A percentile compares a stretch with the other conserved stretches of the same genome.
These are phyloP conservation scores for Trametes cingulata DNA, from an alignment of 768 basidiomycete genomes.

Conservation along the genomic window DNA sequence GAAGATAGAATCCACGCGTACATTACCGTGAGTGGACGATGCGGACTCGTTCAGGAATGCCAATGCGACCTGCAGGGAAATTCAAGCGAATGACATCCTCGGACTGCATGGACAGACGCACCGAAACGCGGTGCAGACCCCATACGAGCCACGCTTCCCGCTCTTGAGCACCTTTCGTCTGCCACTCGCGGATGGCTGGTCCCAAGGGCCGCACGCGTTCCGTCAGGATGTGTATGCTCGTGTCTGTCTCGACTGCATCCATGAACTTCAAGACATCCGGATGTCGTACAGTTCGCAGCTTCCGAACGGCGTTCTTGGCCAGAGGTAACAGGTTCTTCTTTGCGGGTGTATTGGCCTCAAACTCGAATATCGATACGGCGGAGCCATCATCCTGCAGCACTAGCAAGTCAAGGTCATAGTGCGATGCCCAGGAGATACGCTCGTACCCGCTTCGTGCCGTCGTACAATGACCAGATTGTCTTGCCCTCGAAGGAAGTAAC, in stretches of 20 bases:
- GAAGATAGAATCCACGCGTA: slow-evolving; percentile 77
- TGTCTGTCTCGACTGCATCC: slow-evolving; percentile 90
- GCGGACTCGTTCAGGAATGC: slow-evolving; percentile 87
- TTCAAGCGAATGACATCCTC: neutral
- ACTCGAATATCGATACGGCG: slow-evolving; percentile 89
- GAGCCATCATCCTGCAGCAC: slow-evolving; percentile 78
- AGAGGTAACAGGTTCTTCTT: slow-evolving; percentile 66
- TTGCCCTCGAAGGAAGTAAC: slow-evolving; percentile 64
- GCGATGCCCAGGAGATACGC: no score
- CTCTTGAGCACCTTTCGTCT: slow-evolving; percentile 59
- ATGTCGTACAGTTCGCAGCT: slow-evolving; percentile 88
- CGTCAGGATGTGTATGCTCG: slow-evolving; percentile 88
- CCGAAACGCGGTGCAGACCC: slow-evolving; percentile 90
- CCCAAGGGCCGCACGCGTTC: slow-evolving; percentile 85
- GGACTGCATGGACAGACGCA: slow-evolving; percentile 40
- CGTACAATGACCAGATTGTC: slow-evolving; percentile 82
- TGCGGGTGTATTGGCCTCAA: slow-evolving; percentile 66
- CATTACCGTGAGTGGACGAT: slow-evolving; percentile 79
- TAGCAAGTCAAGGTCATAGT: no score
- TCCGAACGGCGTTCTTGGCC: slow-evolving; percentile 87
- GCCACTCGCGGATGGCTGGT: slow-evolving; percentile 60
- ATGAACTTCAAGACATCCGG: slow-evolving; percentile 96
- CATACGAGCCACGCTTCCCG: slow-evolving; percentile 90
- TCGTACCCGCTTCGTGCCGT: slow-evolving; percentile 83
- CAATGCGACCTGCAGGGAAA: slow-evolving; percentile 67